Conservation (phyloP, 139 green algal species). For the Axilococcus clingmanii region DNA sequence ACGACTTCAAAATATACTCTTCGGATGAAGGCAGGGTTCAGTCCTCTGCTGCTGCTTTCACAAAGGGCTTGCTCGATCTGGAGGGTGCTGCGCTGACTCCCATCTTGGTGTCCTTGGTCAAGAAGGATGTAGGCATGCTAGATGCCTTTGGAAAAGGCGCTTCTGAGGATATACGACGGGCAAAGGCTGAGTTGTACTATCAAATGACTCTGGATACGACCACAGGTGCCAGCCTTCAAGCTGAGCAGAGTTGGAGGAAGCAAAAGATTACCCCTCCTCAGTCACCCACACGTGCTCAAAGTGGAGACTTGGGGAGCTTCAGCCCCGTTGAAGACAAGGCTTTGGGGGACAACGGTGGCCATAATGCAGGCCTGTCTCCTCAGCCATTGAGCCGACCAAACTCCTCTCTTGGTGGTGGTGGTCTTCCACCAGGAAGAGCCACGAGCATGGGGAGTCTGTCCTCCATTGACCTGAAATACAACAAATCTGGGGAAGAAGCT, state of each 20-base stretch:
- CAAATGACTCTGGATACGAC: slow-evolving; percentile 61
- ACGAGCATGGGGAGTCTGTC: too few relatives aligned
- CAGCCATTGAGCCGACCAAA: not conserved
- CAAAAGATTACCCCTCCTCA: slow-evolving; percentile 22
- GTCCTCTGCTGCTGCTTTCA: slow-evolving; percentile 74
- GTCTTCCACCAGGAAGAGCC: not conserved
- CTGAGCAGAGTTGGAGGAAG: slow-evolving; percentile 6
- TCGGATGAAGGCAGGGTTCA: slow-evolving; percentile 84
- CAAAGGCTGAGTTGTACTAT: slow-evolving; percentile 65
- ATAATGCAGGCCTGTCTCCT: not conserved
- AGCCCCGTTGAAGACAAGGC: not conserved
- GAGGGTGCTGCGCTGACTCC: slow-evolving; percentile 81
- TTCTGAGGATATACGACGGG: slow-evolving; percentile 59
- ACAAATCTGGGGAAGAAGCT: not conserved
- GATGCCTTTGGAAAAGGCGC: slow-evolving; percentile 83
- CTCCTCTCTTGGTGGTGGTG: not conserved
- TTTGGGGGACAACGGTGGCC: not conserved
- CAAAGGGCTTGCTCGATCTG: slow-evolving; percentile 89
- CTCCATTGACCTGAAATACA: not conserved
- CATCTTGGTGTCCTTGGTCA: slow-evolving; percentile 85
- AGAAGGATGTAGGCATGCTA: slow-evolving; percentile 88
- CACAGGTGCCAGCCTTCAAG: slow-evolving; percentile 16
- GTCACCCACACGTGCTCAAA: slow-evolving; percentile 28
- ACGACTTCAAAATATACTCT: slow-evolving; percentile 99
- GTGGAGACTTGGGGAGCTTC: not conserved